phyloP scores from a whole-genome alignment of 2,329 filamentous ascomycete genomes.

The Colletotrichum sidae region DNA sequence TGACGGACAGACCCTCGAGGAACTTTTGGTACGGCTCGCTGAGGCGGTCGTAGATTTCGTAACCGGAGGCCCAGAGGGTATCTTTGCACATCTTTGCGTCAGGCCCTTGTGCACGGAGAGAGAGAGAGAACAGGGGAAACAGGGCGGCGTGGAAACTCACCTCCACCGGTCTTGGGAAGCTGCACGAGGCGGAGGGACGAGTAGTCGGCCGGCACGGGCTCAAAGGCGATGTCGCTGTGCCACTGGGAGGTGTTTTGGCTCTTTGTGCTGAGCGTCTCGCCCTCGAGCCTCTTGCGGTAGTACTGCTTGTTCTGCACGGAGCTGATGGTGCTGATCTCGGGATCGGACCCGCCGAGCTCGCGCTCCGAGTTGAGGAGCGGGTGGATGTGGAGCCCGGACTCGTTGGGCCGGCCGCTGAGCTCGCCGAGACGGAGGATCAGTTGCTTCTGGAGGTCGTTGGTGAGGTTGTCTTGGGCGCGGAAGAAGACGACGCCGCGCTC shows the following conservation, averaged over 20 bases:
- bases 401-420: slow-evolving; percentile 67
- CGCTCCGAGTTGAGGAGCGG: slow-evolving; percentile 65
- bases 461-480: slow-evolving; percentile 67
- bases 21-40: slow-evolving; percentile 62
- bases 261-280: slow-evolving; percentile 46
- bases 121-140: background rate
- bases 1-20: slow-evolving; percentile 63
- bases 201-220: slow-evolving; percentile 70
- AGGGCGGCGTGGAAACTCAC: slow-evolving; percentile 11
- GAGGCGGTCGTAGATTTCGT: slow-evolving; percentile 69
- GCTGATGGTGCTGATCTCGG: slow-evolving; percentile 70
- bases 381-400: slow-evolving; percentile 70
- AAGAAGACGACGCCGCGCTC: slow-evolving; percentile 75
- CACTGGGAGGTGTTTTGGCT: slow-evolving; percentile 46
- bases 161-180: slow-evolving; percentile 66
- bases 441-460: slow-evolving; percentile 69
- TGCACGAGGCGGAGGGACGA: slow-evolving; percentile 68
- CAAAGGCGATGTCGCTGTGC: slow-evolving; percentile 70
- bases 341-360: slow-evolving; percentile 64
- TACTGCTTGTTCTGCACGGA: slow-evolving; percentile 59
- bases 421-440: slow-evolving; percentile 69
- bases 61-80: slow-evolving; percentile 72
- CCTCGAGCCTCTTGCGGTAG: slow-evolving; percentile 41
- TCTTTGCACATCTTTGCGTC: slow-evolving; percentile 45
- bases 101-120: background rate